Evolutionary conservation across 192 early-diverging fungal species (phyloP).

Genomic region (Dissophora ornata): DNA sequence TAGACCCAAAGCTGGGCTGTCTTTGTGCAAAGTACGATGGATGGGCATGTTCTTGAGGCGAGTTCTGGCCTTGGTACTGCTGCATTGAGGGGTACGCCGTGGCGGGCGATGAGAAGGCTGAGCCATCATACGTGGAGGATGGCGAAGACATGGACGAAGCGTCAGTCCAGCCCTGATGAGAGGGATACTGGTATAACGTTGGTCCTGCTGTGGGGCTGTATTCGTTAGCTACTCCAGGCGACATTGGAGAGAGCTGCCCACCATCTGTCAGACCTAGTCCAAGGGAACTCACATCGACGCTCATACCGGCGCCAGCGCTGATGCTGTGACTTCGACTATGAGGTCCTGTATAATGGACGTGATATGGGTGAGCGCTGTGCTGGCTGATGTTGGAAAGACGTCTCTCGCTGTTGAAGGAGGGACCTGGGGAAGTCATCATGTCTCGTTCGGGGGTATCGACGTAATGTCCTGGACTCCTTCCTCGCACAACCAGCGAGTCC

Average conservation of each 20-base stretch:
- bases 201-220: constrained; percentile 17
- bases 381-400: constrained; percentile 36
- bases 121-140: constrained; percentile 40
- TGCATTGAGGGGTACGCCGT: constrained; percentile 15
- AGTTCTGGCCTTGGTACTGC: constrained; percentile 17
- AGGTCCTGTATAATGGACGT: constrained; percentile 11
- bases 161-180: constrained; percentile 22
- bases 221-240: constrained; percentile 17
- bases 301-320: constrained; percentile 46
- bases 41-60: constrained; percentile 34
- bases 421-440: background rate
- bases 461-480: constrained; percentile 92
- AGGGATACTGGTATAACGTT: constrained; percentile 14
- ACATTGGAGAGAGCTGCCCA: constrained; percentile 37
- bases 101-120: constrained; percentile 40
- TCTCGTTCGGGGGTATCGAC: constrained; percentile 60
- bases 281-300: constrained; percentile 22
- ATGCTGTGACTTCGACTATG: constrained; percentile 50
- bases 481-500: constrained; percentile 84
- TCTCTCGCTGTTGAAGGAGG: constrained; percentile 3
- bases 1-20: constrained; percentile 34
- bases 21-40: constrained; percentile 28
- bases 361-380: constrained; percentile 30
- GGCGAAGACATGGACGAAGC: constrained; percentile 46
- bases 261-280: constrained; percentile 9